These are phyloP conservation scores for Hypsizygus marmoreus DNA, from an alignment of 768 basidiomycete species.

Conservation along the genomic window DNA sequence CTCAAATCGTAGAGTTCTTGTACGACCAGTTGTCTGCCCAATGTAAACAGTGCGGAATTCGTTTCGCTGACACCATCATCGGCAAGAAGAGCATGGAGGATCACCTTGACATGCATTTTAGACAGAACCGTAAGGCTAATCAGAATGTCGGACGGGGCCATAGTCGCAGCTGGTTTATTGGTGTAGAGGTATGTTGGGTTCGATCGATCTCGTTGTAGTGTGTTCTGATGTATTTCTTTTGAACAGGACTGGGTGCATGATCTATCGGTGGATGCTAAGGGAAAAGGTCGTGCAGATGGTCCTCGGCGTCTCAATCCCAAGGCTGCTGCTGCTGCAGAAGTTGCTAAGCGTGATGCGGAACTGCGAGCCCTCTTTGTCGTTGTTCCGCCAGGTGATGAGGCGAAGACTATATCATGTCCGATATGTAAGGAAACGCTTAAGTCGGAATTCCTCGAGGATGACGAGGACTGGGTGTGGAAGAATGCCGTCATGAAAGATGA, in stretches of 20 bases:
- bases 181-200: slow-evolving; percentile 64
- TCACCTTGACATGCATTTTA: slow-evolving; percentile 96
- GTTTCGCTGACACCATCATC: slow-evolving; percentile 71
- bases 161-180: slow-evolving; percentile 87
- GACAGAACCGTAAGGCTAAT: slow-evolving; percentile 83
- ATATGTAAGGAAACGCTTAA: slow-evolving; percentile 95
- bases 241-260: slow-evolving; percentile 90
- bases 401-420: slow-evolving; percentile 82
- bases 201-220: neutral
- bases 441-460: slow-evolving; percentile 91
- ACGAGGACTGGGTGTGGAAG: slow-evolving; percentile 98
- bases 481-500: slow-evolving; percentile 87
- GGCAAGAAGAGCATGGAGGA: slow-evolving; percentile 82
- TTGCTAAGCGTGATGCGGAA: slow-evolving; percentile 74
- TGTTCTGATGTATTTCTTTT: slow-evolving; percentile 15
- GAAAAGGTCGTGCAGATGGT: slow-evolving; percentile 65
- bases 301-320: slow-evolving; percentile 54
- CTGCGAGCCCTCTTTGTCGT: slow-evolving; percentile 79
- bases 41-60: slow-evolving; percentile 92
- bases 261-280: slow-evolving; percentile 57
- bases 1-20: slow-evolving; percentile 64
- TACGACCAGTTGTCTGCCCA: slow-evolving; percentile 76
- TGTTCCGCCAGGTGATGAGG: slow-evolving; percentile 89
- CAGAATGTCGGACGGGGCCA: slow-evolving; percentile 83
- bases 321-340: slow-evolving; percentile 60